Evolutionary conservation across 176 grass and related monocot species (phyloP).

Genomic region (Eremochloa ophiuroides): DNA sequence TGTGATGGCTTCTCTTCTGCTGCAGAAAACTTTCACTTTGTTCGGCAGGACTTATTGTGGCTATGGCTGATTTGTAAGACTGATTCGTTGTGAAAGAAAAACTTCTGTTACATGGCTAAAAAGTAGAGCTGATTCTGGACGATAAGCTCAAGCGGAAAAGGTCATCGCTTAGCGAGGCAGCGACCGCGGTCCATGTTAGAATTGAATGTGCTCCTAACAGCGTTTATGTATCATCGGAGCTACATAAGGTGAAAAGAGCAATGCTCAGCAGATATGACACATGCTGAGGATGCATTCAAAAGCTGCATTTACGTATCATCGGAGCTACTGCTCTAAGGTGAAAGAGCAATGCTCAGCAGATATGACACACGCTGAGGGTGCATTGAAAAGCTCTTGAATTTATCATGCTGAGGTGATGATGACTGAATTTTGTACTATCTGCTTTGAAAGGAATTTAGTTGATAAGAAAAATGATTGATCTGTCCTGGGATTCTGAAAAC

Average conservation of each 20-base stretch:
- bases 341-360: conserved; percentile 53
- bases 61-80: too few species aligned
- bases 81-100: too few species aligned
- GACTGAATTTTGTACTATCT: conserved; percentile 66
- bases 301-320: too few species aligned
- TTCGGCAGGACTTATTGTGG: too few species aligned
- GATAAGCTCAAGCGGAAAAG: too few species aligned
- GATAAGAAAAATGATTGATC: conserved; percentile 82
- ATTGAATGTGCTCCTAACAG: conserved; percentile 78
- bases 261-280: conserved; percentile 30
- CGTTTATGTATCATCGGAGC: conserved; percentile 73
- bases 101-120: too few species aligned
- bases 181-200: conserved; percentile 58
- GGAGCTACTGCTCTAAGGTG: conserved; percentile 56
- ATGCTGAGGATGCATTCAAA: conserved; percentile 21
- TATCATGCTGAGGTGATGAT: conserved; percentile 61
- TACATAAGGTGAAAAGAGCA: conserved; percentile 70
- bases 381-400: conserved; percentile 33
- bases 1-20: conserved; percentile 40
- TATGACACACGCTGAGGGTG: conserved; percentile 22
- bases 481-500: conserved; percentile 80
- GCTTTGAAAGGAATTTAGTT: conserved; percentile 54
- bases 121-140: too few species aligned
- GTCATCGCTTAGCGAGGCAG: conserved; percentile 60
- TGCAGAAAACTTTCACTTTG: conserved; percentile 33